phyloP scores from a whole-genome alignment of 129 eudicot species.

The sunflower (Helianthus annuus) region DNA sequence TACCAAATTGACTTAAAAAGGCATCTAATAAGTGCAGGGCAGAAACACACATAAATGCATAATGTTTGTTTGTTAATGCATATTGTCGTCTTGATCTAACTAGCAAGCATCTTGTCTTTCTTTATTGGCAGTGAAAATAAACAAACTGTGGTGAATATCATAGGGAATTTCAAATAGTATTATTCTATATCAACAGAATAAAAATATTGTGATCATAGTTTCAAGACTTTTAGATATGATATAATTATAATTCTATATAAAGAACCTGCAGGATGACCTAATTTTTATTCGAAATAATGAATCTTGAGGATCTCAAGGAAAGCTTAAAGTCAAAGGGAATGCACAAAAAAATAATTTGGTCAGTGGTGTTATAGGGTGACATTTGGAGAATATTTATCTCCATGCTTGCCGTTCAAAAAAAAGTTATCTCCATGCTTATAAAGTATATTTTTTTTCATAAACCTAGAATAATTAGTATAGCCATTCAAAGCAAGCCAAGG shows the following conservation, averaged over 20 bases:
- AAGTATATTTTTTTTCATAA: background rate
- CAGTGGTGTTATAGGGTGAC: constrained; percentile 31
- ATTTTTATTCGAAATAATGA: background rate
- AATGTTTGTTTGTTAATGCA: constrained; percentile 33
- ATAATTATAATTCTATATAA: background rate
- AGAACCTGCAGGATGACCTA: no score
- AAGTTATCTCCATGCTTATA: no score
- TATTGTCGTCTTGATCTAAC: constrained; percentile 21
- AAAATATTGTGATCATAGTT: background rate
- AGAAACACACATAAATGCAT: constrained; percentile 32
- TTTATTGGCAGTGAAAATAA: constrained; percentile 21
- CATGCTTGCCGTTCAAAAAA: no score
- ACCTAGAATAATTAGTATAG: background rate
- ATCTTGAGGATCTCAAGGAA: constrained; percentile 30
- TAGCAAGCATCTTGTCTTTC: constrained; percentile 33
- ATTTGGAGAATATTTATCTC: constrained; percentile 22
- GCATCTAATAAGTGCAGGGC: constrained; percentile 39
- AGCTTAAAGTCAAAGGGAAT: constrained; percentile 45
- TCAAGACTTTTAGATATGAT: background rate
- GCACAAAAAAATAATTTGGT: constrained; percentile 34
- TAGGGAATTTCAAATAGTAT: background rate
- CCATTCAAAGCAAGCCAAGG: constrained; percentile 1
- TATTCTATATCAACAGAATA: background rate
- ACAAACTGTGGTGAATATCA: constrained; percentile 8
- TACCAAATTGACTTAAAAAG: constrained; percentile 26